These are phyloP conservation scores for Paulownia fortunei DNA, from an alignment of 257 asterid genomes.

Conservation along the genomic window DNA sequence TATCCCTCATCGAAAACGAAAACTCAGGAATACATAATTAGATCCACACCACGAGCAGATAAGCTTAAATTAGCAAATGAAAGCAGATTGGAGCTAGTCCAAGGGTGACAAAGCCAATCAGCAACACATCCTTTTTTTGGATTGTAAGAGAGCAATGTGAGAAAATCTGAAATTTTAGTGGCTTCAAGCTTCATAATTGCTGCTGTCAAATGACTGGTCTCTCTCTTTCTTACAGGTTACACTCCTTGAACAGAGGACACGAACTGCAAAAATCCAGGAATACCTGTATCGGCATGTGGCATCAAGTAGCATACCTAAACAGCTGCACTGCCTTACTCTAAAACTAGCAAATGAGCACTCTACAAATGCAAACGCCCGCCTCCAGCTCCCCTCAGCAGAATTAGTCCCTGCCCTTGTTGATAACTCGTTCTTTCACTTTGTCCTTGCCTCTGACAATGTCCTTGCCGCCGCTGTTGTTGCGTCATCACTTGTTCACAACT, in stretches of 20 bases:
- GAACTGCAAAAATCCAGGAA: slow-evolving; percentile 93
- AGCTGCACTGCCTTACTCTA: slow-evolving; percentile 87
- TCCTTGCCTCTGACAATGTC: slow-evolving; percentile 93
- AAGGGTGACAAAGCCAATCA: too few species aligned
- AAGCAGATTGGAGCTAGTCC: too few species aligned
- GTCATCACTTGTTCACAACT: slow-evolving; percentile 72
- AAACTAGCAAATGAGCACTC: slow-evolving; percentile 90
- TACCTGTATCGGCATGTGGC: slow-evolving; percentile 97
- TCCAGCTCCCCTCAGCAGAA: slow-evolving; percentile 89
- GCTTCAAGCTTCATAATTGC: neutral
- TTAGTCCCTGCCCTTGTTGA: slow-evolving; percentile 86
- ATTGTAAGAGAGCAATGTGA: neutral
- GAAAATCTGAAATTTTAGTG: neutral
- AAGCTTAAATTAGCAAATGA: too few species aligned
- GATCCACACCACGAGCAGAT: too few species aligned
- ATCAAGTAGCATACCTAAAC: slow-evolving; percentile 96
- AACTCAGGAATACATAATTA: too few species aligned
- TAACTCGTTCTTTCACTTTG: slow-evolving; percentile 81
- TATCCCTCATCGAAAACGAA: too few species aligned
- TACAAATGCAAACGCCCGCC: slow-evolving; percentile 83
- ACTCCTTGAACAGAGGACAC: slow-evolving; percentile 80
- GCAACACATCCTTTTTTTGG: too few species aligned
- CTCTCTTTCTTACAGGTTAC: slow-evolving; percentile 56
- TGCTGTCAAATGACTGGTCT: slow-evolving; percentile 3
- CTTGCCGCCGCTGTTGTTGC: slow-evolving; percentile 96